These are phyloP conservation scores for Fusarium concolor DNA, from an alignment of 2,329 filamentous ascomycete species.

Conservation along the genomic window DNA sequence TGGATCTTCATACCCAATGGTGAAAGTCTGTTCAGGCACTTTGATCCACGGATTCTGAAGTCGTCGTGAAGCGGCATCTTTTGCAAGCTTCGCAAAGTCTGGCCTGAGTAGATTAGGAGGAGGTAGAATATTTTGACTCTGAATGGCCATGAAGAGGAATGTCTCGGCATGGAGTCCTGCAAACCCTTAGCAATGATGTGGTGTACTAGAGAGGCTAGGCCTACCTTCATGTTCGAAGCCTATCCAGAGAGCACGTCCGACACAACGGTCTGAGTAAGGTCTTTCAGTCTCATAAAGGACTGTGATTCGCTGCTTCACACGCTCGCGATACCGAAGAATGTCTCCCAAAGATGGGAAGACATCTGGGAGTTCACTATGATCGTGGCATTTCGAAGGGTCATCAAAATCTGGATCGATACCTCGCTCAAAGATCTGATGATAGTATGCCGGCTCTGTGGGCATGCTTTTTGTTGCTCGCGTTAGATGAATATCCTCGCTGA, in stretches of 20 bases:
- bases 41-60: constrained; percentile 9
- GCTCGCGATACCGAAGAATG: constrained; percentile 24
- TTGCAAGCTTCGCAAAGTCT: constrained; percentile 22
- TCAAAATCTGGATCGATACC: constrained; percentile 24
- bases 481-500: constrained; percentile 28
- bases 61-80: constrained; percentile 8
- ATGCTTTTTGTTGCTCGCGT: neutral
- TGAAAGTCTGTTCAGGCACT: neutral
- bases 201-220: fast-evolving
- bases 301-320: constrained; percentile 14
- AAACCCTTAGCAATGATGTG: neutral
- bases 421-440: constrained; percentile 15
- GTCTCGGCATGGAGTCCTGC: constrained; percentile 29
- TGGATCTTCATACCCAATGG: constrained; percentile 15
- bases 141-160: constrained; percentile 34
- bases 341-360: constrained; percentile 9
- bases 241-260: constrained; percentile 31
- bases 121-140: neutral
- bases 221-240: constrained; percentile 33
- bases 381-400: constrained; percentile 28
- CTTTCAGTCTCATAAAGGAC: neutral
- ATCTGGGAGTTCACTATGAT: constrained; percentile 32
- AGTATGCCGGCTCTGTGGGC: constrained; percentile 15
- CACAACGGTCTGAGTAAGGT: constrained; percentile 1
- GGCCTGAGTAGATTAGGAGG: constrained; percentile 2